Evolutionary conservation across 192 early-diverging fungal species (phyloP), one percentile per base, ranked within the genome.

Genomic region (Spizellomyces punctatus): DNA sequence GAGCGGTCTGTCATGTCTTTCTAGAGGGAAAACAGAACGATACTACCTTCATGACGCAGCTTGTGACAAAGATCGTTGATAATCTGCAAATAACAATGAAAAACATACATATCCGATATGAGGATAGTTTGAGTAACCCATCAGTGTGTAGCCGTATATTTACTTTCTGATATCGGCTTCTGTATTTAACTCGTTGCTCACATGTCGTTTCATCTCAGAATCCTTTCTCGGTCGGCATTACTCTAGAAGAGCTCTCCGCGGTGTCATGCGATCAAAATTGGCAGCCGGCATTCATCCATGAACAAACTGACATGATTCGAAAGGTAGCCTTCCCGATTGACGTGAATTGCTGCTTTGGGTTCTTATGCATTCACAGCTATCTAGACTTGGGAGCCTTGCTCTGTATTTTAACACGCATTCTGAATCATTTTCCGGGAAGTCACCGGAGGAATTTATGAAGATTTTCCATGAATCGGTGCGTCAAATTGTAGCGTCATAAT

Each of bases 101-200:
- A 57, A 94, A 96, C 76, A 98, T 98, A 48, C 97, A 99, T 73
- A 82, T 99, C 61, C 83, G 96, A 36, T 99, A 96, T 78, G 97
- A 98, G 72, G 97, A 99, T 82, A 80, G 83, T 21, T 69, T 88
- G 61, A 92, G 89, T 61, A 90, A 89, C 72, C 90, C 90, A 14
- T 83, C 75, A 49, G 83, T 46, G 62, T 10, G 27, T 36, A 36
- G 27, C 27, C 27, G 27, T 36, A 36, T 36, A 36, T 36, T 36
- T 36, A 36, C 43, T 45, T 16, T 36, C 66, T 14, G 27, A 60
- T 46, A 21, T 47, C 17, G 46, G 16, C 21, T 36, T 60, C n/a
- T 49, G 46, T 19, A 63, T 12, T 21, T 17, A 42, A 63, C 44
- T 14, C 52, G 3, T n/a, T 3, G 52, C 1, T 54, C 8, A 19